phyloP scores from a whole-genome alignment of 768 basidiomycete species.

The Amanita rubescens region DNA sequence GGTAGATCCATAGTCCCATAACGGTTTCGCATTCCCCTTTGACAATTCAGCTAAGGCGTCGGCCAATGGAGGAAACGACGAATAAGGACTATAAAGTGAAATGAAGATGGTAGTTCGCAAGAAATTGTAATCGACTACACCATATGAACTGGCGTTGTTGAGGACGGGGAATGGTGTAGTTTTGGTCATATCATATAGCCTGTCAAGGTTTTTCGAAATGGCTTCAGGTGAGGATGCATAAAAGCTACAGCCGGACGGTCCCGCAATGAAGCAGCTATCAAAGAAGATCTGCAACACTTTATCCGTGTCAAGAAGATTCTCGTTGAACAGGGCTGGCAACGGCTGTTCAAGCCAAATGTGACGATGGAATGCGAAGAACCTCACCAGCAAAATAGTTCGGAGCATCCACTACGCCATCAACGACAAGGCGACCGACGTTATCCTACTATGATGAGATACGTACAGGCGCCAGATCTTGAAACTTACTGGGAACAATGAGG shows the following conservation, averaged over 20 bases:
- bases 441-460: slow-evolving; percentile 6
- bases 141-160: slow-evolving; percentile 19
- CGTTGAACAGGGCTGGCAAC: slow-evolving; percentile 25
- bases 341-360: neutral
- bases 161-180: slow-evolving; percentile 27
- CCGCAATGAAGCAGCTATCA: slow-evolving; percentile 28
- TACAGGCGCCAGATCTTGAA: neutral
- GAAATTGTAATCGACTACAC: slow-evolving; percentile 29
- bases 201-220: slow-evolving; percentile 28
- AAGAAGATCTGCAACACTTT: slow-evolving; percentile 29
- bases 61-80: slow-evolving; percentile 26
- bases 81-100: slow-evolving; percentile 29
- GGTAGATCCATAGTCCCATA: slow-evolving; percentile 22
- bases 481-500: slow-evolving; percentile 16
- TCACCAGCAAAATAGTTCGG: slow-evolving; percentile 33
- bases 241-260: slow-evolving; percentile 29
- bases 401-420: slow-evolving; percentile 36
- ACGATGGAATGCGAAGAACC: slow-evolving; percentile 9
- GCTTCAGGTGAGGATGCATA: slow-evolving; percentile 27
- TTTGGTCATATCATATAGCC: slow-evolving; percentile 17
- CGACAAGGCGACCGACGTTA: slow-evolving; percentile 28
- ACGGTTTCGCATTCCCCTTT: slow-evolving; percentile 20
- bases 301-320: slow-evolving; percentile 30
- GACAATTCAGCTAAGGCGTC: slow-evolving; percentile 28
- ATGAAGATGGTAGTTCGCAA: slow-evolving; percentile 25